A percentile compares a stretch with the other conserved stretches of the same genome.
Evolutionary conservation across 495 filamentous ascomycete species (phyloP).

Genomic region (Aspergillus funiculosus): DNA sequence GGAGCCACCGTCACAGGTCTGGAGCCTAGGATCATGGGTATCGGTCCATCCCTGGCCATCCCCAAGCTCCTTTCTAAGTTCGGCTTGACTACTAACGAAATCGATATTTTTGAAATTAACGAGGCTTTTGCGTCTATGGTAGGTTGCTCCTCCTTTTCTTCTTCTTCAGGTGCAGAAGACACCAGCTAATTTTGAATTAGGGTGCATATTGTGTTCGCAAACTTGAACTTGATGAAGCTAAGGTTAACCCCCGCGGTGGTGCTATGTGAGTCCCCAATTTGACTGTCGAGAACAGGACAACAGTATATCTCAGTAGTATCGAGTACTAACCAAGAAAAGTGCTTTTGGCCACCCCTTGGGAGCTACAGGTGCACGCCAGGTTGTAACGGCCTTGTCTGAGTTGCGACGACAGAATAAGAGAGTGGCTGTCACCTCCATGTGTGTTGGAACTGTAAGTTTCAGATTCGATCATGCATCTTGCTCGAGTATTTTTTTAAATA

Average conservation of each 20-base stretch:
- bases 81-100: constrained; percentile 67
- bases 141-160: neutral
- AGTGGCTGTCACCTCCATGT: constrained; percentile 79
- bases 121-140: constrained; percentile 98
- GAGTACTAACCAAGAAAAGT: constrained; percentile 20
- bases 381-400: constrained; percentile 79
- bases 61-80: constrained; percentile 84
- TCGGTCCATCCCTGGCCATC: constrained; percentile 86
- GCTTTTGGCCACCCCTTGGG: constrained; percentile 81
- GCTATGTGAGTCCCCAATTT: constrained; percentile 47
- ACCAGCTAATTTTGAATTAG: constrained; percentile 20
- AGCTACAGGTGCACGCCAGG: constrained; percentile 71
- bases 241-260: constrained; percentile 86
- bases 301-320: neutral
- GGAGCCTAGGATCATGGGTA: constrained; percentile 92
- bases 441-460: constrained; percentile 63
- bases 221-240: constrained; percentile 68
- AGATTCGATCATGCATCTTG: too few species aligned
- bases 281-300: constrained; percentile 1
- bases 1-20: constrained; percentile 84
- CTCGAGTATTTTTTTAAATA: neutral
- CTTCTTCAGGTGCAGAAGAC: neutral
- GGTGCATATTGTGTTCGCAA: constrained; percentile 79
- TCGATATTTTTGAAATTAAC: constrained; percentile 90
- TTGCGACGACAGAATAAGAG: constrained; percentile 70